Conservation (phyloP, 106 monocot species). For the Platanthera guangdongensis region DNA sequence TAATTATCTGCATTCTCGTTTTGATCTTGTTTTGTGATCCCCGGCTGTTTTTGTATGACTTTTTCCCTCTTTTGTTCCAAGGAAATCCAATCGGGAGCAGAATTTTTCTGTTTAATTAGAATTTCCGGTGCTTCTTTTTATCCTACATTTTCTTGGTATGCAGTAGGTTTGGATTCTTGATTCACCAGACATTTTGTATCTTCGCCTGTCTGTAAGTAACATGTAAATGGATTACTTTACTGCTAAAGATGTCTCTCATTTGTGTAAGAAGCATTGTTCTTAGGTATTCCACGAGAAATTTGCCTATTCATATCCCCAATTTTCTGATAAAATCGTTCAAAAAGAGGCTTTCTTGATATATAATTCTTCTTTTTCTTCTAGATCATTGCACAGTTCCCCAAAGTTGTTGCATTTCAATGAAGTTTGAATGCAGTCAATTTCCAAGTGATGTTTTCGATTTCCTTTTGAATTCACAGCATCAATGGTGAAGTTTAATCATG, state of each 20-base stretch:
- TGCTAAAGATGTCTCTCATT: neutral
- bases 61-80: neutral
- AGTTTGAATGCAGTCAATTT: no score
- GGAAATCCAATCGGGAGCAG: neutral
- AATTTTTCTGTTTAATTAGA: neutral
- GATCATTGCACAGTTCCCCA: neutral
- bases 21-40: neutral
- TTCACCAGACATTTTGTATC: neutral
- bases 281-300: neutral
- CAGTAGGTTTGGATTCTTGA: neutral
- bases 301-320: no score
- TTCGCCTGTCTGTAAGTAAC: neutral
- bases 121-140: neutral
- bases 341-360: neutral
- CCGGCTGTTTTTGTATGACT: neutral
- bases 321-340: neutral
- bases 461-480: no score
- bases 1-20: constrained; percentile 5
- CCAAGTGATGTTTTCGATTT: no score
- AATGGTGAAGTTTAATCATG: no score
- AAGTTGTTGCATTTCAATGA: no score
- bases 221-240: neutral
- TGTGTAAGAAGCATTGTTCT: neutral
- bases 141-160: neutral
- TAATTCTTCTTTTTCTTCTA: neutral